Percentiles rank a stretch among this genome's conserved stretches.
Conservation (phyloP, 2,329 filamentous ascomycete species). For the Sporothrix sp. region DNA sequence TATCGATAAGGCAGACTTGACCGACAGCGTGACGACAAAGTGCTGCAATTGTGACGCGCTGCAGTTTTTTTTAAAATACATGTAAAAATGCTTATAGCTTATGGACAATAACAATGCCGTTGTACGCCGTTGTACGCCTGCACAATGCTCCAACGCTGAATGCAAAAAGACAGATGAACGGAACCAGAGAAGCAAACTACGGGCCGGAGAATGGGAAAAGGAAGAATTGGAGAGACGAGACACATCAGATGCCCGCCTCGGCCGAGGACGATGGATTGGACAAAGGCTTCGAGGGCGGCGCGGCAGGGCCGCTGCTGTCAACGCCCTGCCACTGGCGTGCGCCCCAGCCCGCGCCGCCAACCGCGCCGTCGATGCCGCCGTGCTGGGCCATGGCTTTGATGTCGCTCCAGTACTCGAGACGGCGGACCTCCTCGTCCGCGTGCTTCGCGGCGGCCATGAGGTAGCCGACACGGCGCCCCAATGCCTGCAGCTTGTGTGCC, state of each 20-base stretch:
- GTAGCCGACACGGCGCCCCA: slow-evolving; percentile 45
- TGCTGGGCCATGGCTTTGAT: slow-evolving; percentile 57
- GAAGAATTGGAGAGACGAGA: neutral
- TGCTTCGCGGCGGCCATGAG: slow-evolving; percentile 65
- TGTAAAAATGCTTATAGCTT: too few relatives aligned
- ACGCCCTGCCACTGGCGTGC: slow-evolving; percentile 38
- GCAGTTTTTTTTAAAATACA: too few relatives aligned
- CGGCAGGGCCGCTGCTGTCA: slow-evolving; percentile 42
- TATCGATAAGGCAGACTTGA: neutral
- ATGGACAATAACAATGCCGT: neutral
- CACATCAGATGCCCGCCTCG: too few relatives aligned
- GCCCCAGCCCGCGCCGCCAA: slow-evolving; percentile 36
- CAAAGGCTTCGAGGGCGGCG: slow-evolving; percentile 21
- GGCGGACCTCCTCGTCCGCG: slow-evolving; percentile 70
- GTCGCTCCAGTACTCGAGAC: slow-evolving; percentile 81
- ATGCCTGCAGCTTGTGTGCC: neutral
- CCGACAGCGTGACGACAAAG: too few relatives aligned
- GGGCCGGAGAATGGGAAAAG: neutral
- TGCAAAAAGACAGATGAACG: neutral
- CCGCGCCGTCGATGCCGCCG: slow-evolving; percentile 37
- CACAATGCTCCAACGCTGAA: neutral
- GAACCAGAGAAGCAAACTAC: neutral
- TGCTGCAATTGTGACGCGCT: too few relatives aligned
- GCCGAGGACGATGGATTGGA: too few relatives aligned
- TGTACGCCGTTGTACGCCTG: neutral